These are phyloP conservation scores for Eucalyptus rudis DNA, from an alignment of 345 rosid genomes.

Conservation along the genomic window DNA sequence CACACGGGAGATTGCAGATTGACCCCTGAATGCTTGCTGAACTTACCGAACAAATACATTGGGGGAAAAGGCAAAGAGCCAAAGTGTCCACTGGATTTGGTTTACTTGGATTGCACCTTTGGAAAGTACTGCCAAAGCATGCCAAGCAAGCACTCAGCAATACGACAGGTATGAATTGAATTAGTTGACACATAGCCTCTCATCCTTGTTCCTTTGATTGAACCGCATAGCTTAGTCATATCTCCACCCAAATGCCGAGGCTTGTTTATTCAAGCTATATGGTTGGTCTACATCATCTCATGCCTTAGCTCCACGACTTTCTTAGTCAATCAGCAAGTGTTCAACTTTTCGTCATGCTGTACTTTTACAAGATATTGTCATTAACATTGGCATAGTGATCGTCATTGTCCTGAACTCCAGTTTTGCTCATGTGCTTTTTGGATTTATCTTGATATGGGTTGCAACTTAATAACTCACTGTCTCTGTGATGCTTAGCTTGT, in stretches of 20 bases:
- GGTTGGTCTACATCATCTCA: background rate
- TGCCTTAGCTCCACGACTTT: background rate
- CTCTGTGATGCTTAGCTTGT: background rate
- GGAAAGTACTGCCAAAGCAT: conserved; percentile 43
- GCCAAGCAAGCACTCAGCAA: conserved; percentile 65
- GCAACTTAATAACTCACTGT: background rate
- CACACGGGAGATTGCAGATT: conserved; percentile 95
- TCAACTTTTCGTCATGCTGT: background rate
- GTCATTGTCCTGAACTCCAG: background rate
- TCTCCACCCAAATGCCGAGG: background rate
- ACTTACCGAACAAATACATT: conserved; percentile 43
- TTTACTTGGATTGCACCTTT: conserved; percentile 85
- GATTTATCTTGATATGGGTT: background rate
- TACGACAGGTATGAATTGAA: conserved; percentile 38
- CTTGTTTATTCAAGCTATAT: background rate
- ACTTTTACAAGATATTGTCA: background rate
- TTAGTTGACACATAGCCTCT: background rate
- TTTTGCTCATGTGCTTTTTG: background rate
- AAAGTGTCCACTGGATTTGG: conserved; percentile 41
- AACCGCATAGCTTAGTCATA: background rate
- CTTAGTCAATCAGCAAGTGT: background rate
- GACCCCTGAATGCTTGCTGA: conserved; percentile 44
- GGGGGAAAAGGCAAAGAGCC: conserved; percentile 35
- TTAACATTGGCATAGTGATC: background rate
- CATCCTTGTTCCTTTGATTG: background rate